Evolutionary conservation across 2,329 filamentous ascomycete species (phyloP).

Genomic region (Chaetothyriales sp.): DNA sequence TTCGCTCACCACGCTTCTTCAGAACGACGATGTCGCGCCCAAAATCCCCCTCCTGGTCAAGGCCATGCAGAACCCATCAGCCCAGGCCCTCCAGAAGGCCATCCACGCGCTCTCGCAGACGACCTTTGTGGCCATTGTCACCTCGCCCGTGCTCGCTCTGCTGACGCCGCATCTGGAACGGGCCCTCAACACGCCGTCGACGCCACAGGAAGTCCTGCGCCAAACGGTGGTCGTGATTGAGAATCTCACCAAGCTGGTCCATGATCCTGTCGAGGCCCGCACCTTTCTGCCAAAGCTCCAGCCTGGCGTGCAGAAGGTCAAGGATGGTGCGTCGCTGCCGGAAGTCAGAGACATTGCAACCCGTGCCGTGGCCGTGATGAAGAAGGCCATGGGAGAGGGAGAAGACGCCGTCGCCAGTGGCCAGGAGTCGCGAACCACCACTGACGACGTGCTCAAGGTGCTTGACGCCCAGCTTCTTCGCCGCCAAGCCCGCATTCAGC

Average conservation of each 20-base stretch:
- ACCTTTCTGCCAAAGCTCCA: conserved; percentile 90
- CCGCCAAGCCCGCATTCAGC: conserved; percentile 50
- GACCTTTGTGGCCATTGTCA: conserved; percentile 95
- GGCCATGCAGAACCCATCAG: conserved; percentile 86
- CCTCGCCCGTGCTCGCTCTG: conserved; percentile 84
- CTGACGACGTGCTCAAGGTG: conserved; percentile 60
- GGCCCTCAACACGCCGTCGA: conserved; percentile 79
- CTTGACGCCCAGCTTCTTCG: conserved; percentile 67
- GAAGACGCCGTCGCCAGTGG: conserved; percentile 45
- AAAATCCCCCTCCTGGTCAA: conserved; percentile 85
- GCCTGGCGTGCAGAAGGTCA: conserved; percentile 82
- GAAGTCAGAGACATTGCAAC: conserved; percentile 86
- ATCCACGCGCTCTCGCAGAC: conserved; percentile 95
- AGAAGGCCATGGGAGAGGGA: conserved; percentile 74
- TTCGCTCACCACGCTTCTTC: conserved; percentile 73
- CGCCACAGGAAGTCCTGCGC: conserved; percentile 82
- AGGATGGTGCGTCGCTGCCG: conserved; percentile 76
- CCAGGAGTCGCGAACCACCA: conserved; percentile 50
- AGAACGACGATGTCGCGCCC: conserved; percentile 92
- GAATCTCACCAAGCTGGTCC: conserved; percentile 95
- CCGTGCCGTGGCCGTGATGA: conserved; percentile 70
- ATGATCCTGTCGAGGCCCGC: conserved; percentile 85
- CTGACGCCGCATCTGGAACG: conserved; percentile 90
- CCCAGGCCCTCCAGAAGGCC: conserved; percentile 79
- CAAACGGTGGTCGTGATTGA: conserved; percentile 95